phyloP scores from a whole-genome alignment of 2,329 filamentous ascomycete species.

The Plectosphaerella plurivora region DNA sequence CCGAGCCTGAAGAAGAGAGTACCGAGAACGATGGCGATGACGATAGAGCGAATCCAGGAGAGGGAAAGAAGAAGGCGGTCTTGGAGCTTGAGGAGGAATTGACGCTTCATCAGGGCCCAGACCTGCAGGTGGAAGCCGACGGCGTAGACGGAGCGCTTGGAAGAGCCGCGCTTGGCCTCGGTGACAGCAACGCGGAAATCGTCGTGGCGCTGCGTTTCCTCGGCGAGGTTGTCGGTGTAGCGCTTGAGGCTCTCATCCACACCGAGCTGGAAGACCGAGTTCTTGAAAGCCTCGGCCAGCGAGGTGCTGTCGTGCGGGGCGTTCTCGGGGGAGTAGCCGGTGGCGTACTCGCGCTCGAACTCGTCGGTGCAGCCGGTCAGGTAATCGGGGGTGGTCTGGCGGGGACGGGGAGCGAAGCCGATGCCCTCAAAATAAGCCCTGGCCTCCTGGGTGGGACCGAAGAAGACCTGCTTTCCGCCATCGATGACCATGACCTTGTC shows the following conservation, averaged over 20 bases:
- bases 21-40: slow-evolving; percentile 74
- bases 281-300: slow-evolving; percentile 65
- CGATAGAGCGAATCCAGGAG: slow-evolving; percentile 63
- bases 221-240: slow-evolving; percentile 61
- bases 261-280: slow-evolving; percentile 53
- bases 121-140: slow-evolving; percentile 80
- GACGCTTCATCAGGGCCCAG: slow-evolving; percentile 77
- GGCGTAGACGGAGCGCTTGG: slow-evolving; percentile 74
- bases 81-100: slow-evolving; percentile 82
- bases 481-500: slow-evolving; percentile 85
- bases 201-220: slow-evolving; percentile 64
- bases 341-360: slow-evolving; percentile 74
- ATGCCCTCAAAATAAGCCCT: slow-evolving; percentile 71
- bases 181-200: slow-evolving; percentile 73
- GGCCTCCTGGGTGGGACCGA: slow-evolving; percentile 64
- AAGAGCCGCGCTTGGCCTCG: slow-evolving; percentile 73
- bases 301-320: slow-evolving; percentile 65
- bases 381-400: slow-evolving; percentile 79
- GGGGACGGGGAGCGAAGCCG: slow-evolving; percentile 68
- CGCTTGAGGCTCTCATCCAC: slow-evolving; percentile 62
- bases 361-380: slow-evolving; percentile 78
- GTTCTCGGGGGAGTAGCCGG: slow-evolving; percentile 60
- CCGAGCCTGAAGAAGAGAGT: slow-evolving; percentile 73
- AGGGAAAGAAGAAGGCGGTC: slow-evolving; percentile 74
- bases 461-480: slow-evolving; percentile 70